A percentile compares a stretch with the other conserved stretches of the same genome.
These are phyloP conservation scores for Curvularia lunata DNA, from an alignment of 2,329 filamentous ascomycete genomes.

Conservation along the genomic window DNA sequence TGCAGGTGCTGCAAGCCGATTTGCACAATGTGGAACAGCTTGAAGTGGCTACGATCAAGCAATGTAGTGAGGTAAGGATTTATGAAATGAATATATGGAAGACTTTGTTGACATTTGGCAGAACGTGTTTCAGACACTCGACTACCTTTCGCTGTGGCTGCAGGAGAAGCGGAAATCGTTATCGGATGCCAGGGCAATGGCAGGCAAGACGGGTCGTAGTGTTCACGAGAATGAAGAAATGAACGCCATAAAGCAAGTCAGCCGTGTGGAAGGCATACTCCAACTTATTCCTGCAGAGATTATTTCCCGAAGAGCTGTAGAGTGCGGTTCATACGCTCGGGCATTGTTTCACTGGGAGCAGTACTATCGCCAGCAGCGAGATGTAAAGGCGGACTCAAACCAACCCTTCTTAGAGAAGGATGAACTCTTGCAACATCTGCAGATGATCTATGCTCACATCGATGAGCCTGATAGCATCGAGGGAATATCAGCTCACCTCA, in stretches of 20 bases:
- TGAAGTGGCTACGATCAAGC: conserved; percentile 76
- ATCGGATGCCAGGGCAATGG: conserved; percentile 49
- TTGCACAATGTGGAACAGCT: conserved; percentile 60
- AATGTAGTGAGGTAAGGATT: conserved; percentile 79
- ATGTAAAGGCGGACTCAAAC: conserved; percentile 52
- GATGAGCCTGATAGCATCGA: conserved; percentile 97
- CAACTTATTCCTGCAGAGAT: conserved; percentile 71
- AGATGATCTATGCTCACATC: conserved; percentile 95
- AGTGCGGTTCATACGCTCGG: conserved; percentile 90
- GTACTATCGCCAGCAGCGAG: conserved; percentile 69
- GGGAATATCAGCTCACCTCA: conserved; percentile 86
- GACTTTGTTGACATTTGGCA: conserved; percentile 50
- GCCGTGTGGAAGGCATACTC: conserved; percentile 75
- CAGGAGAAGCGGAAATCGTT: conserved; percentile 72
- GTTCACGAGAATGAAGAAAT: conserved; percentile 58
- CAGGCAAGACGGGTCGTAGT: conserved; percentile 53
- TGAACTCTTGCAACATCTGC: conserved; percentile 75
- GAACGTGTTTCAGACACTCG: conserved; percentile 87
- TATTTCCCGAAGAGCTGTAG: conserved; percentile 84
- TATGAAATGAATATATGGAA: background rate
- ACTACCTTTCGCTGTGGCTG: conserved; percentile 90
- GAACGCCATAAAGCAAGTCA: conserved; percentile 61
- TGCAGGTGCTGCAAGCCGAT: conserved; percentile 72
- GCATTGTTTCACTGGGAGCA: conserved; percentile 96
- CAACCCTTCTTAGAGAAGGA: conserved; percentile 62